Base-by-base conservation (phyloP, 108 stramenopile genomes). In the Nannochloropsis gaditana region DNA sequence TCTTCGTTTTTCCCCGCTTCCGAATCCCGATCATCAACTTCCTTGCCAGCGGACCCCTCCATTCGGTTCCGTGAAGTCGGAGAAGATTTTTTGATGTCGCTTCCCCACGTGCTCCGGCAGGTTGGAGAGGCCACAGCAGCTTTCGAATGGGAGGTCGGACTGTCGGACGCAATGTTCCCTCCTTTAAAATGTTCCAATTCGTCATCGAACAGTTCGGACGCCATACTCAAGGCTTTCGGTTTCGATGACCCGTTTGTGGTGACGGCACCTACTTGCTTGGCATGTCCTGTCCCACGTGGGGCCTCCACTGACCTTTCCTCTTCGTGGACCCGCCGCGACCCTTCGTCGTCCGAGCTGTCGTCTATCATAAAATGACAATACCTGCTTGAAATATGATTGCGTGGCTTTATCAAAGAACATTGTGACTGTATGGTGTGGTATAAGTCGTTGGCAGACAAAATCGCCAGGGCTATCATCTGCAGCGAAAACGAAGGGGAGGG, bases 341-440 rank as follows among this genome's bases (percentile, higher is more conserved):
- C 59, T 73, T 73, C 59, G 15, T 73, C 59, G 59, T 73, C 59
- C 59, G 59, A 73, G 59, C 59, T 73, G n/a, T 73, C 59, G 59
- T 31, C 31, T 31, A 73, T 73, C 59, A 73, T 73, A 3, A 31
- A 31, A 31, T 31, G 31, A 31, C 31, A 31, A 31, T 31, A 31
- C 31, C 31, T 31, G 31, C 31, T 31, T 31, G 31, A 31, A 31
- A 31, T 1, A 31, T 31, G 31, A 31, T 31, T 31, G 31, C 31
- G 31, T 31, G 31, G 31, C 31, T 31, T 31, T 31, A 31, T 31
- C 31, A 31, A 31, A 31, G 31, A 31, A 31, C 31, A 31, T 31
- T 31, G 31, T 31, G 31, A 31, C 31, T 31, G 31, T 31, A 31
- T 1, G 31, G 31, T 31, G 31, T 31, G 31, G 31, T 31, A 31